Conservation (phyloP, 352 stramenopile genomes). For the Pythium aristosporum region DNA sequence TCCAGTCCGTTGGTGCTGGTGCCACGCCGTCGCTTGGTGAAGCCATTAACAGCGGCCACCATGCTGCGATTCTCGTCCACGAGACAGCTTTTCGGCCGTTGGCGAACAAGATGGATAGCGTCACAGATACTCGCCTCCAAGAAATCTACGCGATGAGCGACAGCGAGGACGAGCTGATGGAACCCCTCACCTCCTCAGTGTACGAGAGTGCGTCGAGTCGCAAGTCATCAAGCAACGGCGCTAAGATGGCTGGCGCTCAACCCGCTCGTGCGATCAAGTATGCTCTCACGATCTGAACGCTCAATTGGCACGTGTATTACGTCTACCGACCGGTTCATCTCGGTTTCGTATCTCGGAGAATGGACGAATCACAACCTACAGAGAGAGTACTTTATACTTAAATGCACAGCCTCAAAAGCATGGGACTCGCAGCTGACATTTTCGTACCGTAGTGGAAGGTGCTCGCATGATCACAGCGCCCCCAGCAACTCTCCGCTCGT, state of each 20-base stretch:
- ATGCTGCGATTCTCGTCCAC: slow-evolving; percentile 62
- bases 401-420: not conserved
- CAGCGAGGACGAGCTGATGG: slow-evolving; percentile 77
- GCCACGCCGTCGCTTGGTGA: slow-evolving; percentile 28
- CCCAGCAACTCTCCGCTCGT: not conserved
- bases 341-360: slow-evolving; percentile 36
- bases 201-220: slow-evolving; percentile 40
- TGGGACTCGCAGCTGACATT: not conserved
- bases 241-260: slow-evolving; percentile 23
- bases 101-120: slow-evolving; percentile 43
- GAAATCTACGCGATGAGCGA: slow-evolving; percentile 87
- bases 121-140: slow-evolving; percentile 61
- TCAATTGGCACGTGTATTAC: not conserved
- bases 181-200: slow-evolving; percentile 55
- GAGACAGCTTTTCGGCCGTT: slow-evolving; percentile 56
- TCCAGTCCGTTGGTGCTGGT: not conserved
- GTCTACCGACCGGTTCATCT: not conserved
- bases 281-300: slow-evolving; percentile 28
- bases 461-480: slow-evolving; percentile 22
- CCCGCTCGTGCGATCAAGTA: slow-evolving; percentile 61
- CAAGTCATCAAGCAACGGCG: slow-evolving; percentile 33
- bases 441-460: slow-evolving; percentile 21
- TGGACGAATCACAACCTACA: slow-evolving; percentile 56
- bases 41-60: slow-evolving; percentile 46
- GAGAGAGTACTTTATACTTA: not conserved